Base-by-base conservation (phyloP, 164 flowering plant species). In the Magnolia kwangsiensis region DNA sequence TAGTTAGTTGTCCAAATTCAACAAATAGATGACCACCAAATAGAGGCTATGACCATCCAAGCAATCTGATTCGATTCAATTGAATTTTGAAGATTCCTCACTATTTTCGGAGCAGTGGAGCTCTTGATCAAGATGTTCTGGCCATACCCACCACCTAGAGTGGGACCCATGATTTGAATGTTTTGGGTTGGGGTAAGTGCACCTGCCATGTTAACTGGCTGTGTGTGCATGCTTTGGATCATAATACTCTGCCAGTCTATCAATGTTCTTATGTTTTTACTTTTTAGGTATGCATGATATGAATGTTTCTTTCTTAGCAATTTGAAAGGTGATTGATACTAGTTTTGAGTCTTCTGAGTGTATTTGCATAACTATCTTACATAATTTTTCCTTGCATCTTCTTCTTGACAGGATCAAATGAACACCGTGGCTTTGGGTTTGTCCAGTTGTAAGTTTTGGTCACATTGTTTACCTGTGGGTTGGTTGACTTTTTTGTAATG, bases 401-500 rank as follows among this genome's bases (percentile, higher is more conserved):
- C 7, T 66, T 73, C 70, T 63, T 81, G 73, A 51, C 86, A 95
- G 98, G 98, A 58, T 89, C 98, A 24, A 80, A 83, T 65, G 88
- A 85, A 70, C 94, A 91, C 83, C 94, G 95, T 1, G 99, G 99
- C 20, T 86, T 90, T 82, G 99, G 90, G 18, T 92, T 80, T 81
- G 98, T 96, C 66, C 95, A 70, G 49, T 70, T 70, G 73, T 70
- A 69, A 76, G 81, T 64, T 66, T 14, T 37, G 13, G 16, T 74
- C 29, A 11, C 1, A 23, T 55, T 18, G 72, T 24, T 29, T 37
- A 37, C 45, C 45, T 5, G 45, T 37, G 45, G 45, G 45, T 37
- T 37, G 45, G 6, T 37, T 37, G 45, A 37, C 45, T 37, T 37
- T 37, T 3, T 5, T 4, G 45, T 37, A 37, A 37, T 37, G 45